These are phyloP conservation scores for Malania oleifera DNA, from an alignment of 164 flowering plant genomes.

Conservation along the genomic window DNA sequence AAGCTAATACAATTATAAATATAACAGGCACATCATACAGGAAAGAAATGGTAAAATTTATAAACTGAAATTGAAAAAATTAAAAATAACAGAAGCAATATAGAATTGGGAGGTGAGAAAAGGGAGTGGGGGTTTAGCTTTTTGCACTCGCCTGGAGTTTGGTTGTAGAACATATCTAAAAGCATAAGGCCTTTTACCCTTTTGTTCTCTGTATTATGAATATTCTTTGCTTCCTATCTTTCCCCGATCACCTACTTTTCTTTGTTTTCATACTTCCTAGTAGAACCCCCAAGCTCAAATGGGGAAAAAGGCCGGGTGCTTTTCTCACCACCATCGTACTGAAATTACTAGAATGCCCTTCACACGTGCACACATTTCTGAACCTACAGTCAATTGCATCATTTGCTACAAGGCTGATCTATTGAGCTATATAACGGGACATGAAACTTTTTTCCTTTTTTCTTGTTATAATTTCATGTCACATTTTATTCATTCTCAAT, in stretches of 20 bases:
- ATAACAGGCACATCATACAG: background rate
- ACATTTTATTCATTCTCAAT: no score
- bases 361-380: background rate
- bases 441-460: no score
- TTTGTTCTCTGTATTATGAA: background rate
- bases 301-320: background rate
- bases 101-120: background rate
- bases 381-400: background rate
- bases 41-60: conserved; percentile 1
- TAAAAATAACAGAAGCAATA: background rate
- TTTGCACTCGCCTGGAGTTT: conserved; percentile 14
- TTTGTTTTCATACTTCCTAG: conserved; percentile 7
- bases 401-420: no score
- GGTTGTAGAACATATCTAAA: conserved; percentile 11
- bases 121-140: conserved; percentile 2
- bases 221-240: conserved; percentile 9
- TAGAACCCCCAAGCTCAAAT: background rate
- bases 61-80: conserved; percentile 1
- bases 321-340: background rate
- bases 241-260: conserved; percentile 11
- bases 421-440: no score
- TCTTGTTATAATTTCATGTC: no score
- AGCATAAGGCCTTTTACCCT: conserved; percentile 11
- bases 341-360: background rate
- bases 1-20: background rate